Base-by-base conservation (phyloP, 2,329 filamentous ascomycete genomes). In the Parascedosporium putredinis region DNA sequence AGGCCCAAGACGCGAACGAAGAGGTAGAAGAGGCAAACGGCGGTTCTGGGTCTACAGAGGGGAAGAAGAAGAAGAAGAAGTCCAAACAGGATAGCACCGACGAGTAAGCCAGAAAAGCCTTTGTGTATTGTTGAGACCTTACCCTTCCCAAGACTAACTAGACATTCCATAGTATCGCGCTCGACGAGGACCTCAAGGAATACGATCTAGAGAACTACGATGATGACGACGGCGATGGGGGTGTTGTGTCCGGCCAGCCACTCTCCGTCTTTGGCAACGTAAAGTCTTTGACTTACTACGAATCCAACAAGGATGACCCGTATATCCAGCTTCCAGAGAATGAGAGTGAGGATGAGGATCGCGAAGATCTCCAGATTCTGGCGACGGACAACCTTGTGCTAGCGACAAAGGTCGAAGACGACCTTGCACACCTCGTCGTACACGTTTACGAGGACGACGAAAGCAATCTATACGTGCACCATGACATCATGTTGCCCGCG, bases 401-500 rank as follows among this genome's bases (percentile, higher is more conserved):
- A 45, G 87, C 91, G 9, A 90, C 89, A 56, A 91, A 95, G 70
- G 84, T 97, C 47, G 93, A 98, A 67, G 93, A 98, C 59, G 93
- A 98, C 64, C 83, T 98, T 53, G 91, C 93, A 16, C 91, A 97
- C 67, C 75, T 98, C 23, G 93, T 98, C 66, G 86, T 97, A 18
- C 96, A 97, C 62, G 89, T 98, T 24, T 98, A 97, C 68, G 93
- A 98, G 67, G 93, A 97, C 59, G 81, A 81, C 54, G 86, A 84
- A 42, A 93, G 97, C 68, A 98, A 98, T 64, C 83, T 98, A 53
- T 98, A 98, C 66, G 91, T 98, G 22, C 93, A 98, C 71, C 93
- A 98, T 76, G 93, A 98, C 67, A 95, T 98, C 59, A 97, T 98
- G 91, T 78, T 98, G 50, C 93, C 93, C 27, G 91, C 91, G 22